These are phyloP conservation scores for Rubus parviflorus DNA, from an alignment of 306 rosid genomes.

Conservation along the genomic window DNA sequence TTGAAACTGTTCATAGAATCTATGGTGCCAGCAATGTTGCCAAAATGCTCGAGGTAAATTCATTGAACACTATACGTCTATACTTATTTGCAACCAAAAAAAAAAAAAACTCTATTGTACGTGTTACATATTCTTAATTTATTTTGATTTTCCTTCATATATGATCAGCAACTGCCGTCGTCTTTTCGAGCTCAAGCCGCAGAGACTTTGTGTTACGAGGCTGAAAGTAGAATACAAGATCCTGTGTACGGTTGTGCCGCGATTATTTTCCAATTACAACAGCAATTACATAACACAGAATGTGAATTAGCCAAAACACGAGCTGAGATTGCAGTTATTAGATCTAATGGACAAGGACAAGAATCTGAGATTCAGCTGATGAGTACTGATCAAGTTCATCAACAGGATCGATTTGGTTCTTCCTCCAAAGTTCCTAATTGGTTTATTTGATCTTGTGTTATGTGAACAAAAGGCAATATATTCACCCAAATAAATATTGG, in stretches of 20 bases:
- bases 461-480: too few species aligned
- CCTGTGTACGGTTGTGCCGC: conserved; percentile 67
- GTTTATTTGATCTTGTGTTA: not conserved
- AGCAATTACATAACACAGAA: conserved; percentile 44
- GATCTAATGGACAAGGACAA: conserved; percentile 14
- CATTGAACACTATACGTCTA: not conserved
- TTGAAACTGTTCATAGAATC: conserved; percentile 64
- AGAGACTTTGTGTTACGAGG: conserved; percentile 53
- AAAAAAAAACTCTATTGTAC: too few species aligned
- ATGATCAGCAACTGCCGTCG: too few species aligned
- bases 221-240: conserved; percentile 56
- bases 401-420: not conserved
- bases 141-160: too few species aligned
- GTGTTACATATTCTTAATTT: not conserved
- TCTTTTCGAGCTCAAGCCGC: conserved; percentile 46
- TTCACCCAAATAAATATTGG: too few species aligned
- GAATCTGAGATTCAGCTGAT: not conserved
- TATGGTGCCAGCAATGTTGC: conserved; percentile 79
- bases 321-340: conserved; percentile 43
- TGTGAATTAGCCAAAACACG: conserved; percentile 45
- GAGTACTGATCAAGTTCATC: not conserved
- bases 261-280: conserved; percentile 50
- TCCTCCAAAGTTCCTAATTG: not conserved
- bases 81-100: not conserved
- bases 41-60: conserved; percentile 66